Conservation (phyloP, 495 filamentous ascomycete species). For the Penicillium desertorum region DNA sequence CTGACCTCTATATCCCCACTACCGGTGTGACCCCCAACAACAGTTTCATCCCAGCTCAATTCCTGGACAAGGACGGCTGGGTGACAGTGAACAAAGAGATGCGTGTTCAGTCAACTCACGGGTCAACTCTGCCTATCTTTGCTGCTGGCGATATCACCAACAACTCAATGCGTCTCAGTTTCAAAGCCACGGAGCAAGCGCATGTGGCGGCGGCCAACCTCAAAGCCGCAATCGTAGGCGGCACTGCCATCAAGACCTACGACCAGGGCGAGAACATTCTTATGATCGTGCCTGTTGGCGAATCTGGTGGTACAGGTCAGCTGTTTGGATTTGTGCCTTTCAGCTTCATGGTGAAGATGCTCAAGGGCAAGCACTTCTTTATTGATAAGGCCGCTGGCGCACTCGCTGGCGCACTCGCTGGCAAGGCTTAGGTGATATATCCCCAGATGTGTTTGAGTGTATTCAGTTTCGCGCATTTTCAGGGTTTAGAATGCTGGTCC, state of each 20-base stretch:
- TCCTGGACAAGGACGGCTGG: slow-evolving; percentile 52
- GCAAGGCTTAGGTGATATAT: slow-evolving; percentile 13
- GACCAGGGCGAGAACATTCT: slow-evolving; percentile 26
- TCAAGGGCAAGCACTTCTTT: slow-evolving; percentile 49
- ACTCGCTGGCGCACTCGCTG: slow-evolving; percentile 9
- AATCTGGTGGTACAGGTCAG: slow-evolving; percentile 49
- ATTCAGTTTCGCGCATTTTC: neutral
- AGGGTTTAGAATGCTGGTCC: neutral
- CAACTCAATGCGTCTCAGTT: slow-evolving; percentile 30
- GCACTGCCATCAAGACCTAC: slow-evolving; percentile 25
- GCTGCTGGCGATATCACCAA: slow-evolving; percentile 45
- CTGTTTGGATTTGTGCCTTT: slow-evolving; percentile 45
- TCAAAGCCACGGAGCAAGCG: slow-evolving; percentile 33
- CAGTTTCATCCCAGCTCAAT: slow-evolving; percentile 51
- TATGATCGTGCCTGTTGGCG: slow-evolving; percentile 48
- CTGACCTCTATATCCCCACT: slow-evolving; percentile 64
- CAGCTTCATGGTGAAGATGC: slow-evolving; percentile 42
- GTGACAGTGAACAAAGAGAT: slow-evolving; percentile 58
- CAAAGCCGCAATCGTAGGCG: slow-evolving; percentile 31
- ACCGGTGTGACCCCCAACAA: slow-evolving; percentile 62
- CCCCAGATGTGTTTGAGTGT: neutral
- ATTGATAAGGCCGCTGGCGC: slow-evolving; percentile 28
- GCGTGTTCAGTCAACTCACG: slow-evolving; percentile 41
- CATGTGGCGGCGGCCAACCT: slow-evolving; percentile 35
- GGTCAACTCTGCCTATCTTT: slow-evolving; percentile 30